These are phyloP conservation scores for Areca catechu DNA, from an alignment of 176 grass and related monocot genomes.

Conservation along the genomic window DNA sequence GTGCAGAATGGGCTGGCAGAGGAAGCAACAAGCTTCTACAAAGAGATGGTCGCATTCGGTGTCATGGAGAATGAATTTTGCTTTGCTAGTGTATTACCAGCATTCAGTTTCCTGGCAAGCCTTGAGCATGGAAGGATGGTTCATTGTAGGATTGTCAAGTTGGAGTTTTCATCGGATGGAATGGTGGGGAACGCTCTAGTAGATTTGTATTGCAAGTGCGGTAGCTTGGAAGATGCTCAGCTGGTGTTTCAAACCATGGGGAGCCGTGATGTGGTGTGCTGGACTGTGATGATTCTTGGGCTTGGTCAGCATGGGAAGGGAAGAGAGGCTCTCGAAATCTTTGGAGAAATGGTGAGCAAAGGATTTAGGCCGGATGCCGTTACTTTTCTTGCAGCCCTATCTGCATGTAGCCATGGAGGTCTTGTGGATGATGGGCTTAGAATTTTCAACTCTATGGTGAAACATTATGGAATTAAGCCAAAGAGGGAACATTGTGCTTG, in stretches of 20 bases:
- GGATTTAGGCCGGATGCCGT: slow-evolving; percentile 6
- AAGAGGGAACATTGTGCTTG: slow-evolving; percentile 39
- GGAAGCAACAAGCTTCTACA: slow-evolving; percentile 10
- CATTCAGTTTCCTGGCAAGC: slow-evolving; percentile 10
- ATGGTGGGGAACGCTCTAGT: slow-evolving; percentile 23
- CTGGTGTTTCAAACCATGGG: slow-evolving; percentile 1
- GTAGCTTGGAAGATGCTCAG: slow-evolving; percentile 19
- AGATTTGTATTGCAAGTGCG: slow-evolving; percentile 52
- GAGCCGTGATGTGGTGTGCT: slow-evolving; percentile 13
- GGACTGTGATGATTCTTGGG: slow-evolving; percentile 30
- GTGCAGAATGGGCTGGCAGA: slow-evolving; percentile 20
- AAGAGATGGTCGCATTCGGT: slow-evolving; percentile 2
- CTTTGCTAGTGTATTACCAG: slow-evolving; percentile 13
- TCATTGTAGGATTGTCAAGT: slow-evolving; percentile 25
- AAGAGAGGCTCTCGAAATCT: slow-evolving; percentile 14
- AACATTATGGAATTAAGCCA: slow-evolving; percentile 22
- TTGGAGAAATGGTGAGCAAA: slow-evolving; percentile 15
- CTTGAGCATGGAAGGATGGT: slow-evolving; percentile 31
- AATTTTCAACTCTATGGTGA: slow-evolving; percentile 30
- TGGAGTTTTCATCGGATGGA: slow-evolving; percentile 4
- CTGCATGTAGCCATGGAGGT: slow-evolving; percentile 30
- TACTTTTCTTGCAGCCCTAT: slow-evolving; percentile 26
- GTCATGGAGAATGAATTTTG: slow-evolving; percentile 18
- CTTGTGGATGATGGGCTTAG: slow-evolving; percentile 29
- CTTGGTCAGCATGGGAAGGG: slow-evolving; percentile 21